Evolutionary conservation across 257 asterid species (phyloP), one percentile per base, ranked within the genome.

Genomic region (Prunella vulgaris): DNA sequence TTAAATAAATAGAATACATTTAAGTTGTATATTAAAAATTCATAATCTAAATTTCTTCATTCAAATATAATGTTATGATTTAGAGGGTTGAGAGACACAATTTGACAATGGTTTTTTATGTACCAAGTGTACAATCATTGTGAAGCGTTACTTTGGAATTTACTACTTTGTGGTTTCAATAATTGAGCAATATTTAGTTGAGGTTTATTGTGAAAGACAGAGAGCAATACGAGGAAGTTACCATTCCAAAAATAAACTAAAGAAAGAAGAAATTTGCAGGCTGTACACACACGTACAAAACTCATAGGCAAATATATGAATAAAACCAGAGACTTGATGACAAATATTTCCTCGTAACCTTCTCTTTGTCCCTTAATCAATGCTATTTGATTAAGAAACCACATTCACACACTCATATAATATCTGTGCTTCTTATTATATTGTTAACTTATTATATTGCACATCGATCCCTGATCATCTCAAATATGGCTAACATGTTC

Each of bases 401-500:
- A 38, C n/a, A 2, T 38, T 38, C 46, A 38, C 46, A 38, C 46
- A 38, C 46, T 1, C 14, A 38, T 10, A 10, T 30, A 0, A 3
- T 30, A 2, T 30, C 5, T 3, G 6, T 30, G 35, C 35, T 30
- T 30, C 28, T 35, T 1, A 3, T 38, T 51, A 24, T 60, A 10
- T 46, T 46, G 7, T 27, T 13, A 10, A 24, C 4, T 18, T 57
- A n/a, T n/a, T n/a, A n/a, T n/a, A n/a, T n/a, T 30, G 0, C 7
- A 30, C 35, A 30, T 30, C n/a, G n/a, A n/a, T n/a, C 35, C 35
- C 5, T 30, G 52, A 66, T 56, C 2, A 17, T 59, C 37, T 13
- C 5, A 72, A 0, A 27, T 27, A 71, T 71, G 82, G 60, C 24
- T n/a, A 63, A 76, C 48, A n/a, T 25, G 1, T 27, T 14, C 14